A percentile compares a stretch with the other conserved stretches of the same genome.
phyloP scores from a whole-genome alignment of 257 asterid genomes.

The Primulina huaijiensis region DNA sequence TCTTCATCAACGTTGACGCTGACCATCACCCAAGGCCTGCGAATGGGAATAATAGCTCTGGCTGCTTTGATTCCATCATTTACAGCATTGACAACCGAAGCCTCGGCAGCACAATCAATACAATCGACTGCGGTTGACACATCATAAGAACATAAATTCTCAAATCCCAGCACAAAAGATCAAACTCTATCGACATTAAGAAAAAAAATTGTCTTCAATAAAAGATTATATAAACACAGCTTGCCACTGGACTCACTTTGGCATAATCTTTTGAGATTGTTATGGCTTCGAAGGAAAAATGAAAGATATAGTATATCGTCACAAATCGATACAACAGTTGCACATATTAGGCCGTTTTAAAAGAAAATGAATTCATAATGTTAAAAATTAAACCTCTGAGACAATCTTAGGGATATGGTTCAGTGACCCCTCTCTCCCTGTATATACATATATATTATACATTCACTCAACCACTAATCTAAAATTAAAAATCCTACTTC shows the following conservation, averaged over 20 bases:
- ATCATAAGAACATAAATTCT: slow-evolving; percentile 8
- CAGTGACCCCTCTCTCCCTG: too few species aligned
- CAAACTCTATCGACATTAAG: neutral
- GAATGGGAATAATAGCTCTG: slow-evolving; percentile 52
- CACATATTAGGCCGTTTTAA: neutral
- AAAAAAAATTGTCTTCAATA: neutral
- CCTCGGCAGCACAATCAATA: slow-evolving; percentile 96
- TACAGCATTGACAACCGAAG: slow-evolving; percentile 79
- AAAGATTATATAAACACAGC: neutral
- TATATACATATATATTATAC: too few species aligned
- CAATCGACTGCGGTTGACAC: slow-evolving; percentile 64
- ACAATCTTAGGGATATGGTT: too few species aligned
- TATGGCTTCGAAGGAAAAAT: neutral
- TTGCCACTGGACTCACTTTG: neutral
- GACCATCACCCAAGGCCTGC: slow-evolving; percentile 97
- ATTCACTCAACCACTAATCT: too few species aligned
- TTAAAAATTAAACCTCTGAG: too few species aligned
- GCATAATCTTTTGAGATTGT: neutral
- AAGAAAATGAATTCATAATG: too few species aligned
- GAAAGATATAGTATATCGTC: neutral
- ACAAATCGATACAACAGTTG: neutral
- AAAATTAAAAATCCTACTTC: too few species aligned
- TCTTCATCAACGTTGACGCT: slow-evolving; percentile 88
- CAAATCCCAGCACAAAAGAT: neutral
- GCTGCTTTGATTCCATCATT: slow-evolving; percentile 87